Conservation (phyloP, 2,329 filamentous ascomycete species). For the Alternaria brassicicola region DNA sequence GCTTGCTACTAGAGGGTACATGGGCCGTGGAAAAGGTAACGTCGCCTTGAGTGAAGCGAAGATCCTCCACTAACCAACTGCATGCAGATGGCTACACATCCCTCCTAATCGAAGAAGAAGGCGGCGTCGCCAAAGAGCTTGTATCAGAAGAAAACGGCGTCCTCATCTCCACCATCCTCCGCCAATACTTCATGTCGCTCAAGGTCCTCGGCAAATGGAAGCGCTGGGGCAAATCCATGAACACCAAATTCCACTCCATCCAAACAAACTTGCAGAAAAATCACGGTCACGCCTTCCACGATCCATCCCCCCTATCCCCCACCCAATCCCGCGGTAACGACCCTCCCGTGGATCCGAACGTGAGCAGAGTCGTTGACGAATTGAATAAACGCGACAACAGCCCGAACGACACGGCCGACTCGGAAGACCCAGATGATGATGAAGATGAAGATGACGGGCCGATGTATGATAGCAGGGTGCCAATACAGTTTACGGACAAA, state of each 20-base stretch:
- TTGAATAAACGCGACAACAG: background rate
- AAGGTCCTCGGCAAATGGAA: slow-evolving; percentile 82
- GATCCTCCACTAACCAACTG: slow-evolving; percentile 5
- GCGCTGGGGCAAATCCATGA: slow-evolving; percentile 67
- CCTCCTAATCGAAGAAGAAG: slow-evolving; percentile 76
- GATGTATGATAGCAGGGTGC: slow-evolving; percentile 54
- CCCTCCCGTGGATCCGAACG: slow-evolving; percentile 18
- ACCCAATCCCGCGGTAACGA: background rate
- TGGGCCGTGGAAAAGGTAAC: slow-evolving; percentile 74
- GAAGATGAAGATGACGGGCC: slow-evolving; percentile 49
- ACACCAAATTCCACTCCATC: slow-evolving; percentile 69
- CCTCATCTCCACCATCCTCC: slow-evolving; percentile 81
- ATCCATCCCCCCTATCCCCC: slow-evolving; percentile 40
- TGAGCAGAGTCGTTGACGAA: slow-evolving; percentile 13
- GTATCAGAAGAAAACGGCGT: slow-evolving; percentile 87
- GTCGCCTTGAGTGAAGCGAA: background rate
- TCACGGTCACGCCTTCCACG: slow-evolving; percentile 59
- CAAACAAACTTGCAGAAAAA: slow-evolving; percentile 64
- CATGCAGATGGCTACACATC: slow-evolving; percentile 73
- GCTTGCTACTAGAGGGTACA: slow-evolving; percentile 83
- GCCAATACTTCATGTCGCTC: slow-evolving; percentile 89
- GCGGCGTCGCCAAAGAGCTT: slow-evolving; percentile 76
- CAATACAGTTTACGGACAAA: slow-evolving; percentile 42
- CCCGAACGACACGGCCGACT: background rate
- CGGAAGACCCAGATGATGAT: slow-evolving; percentile 41